Evolutionary conservation across 208 protist species (phyloP).

Genomic region (Novymonas esmeraldas): DNA sequence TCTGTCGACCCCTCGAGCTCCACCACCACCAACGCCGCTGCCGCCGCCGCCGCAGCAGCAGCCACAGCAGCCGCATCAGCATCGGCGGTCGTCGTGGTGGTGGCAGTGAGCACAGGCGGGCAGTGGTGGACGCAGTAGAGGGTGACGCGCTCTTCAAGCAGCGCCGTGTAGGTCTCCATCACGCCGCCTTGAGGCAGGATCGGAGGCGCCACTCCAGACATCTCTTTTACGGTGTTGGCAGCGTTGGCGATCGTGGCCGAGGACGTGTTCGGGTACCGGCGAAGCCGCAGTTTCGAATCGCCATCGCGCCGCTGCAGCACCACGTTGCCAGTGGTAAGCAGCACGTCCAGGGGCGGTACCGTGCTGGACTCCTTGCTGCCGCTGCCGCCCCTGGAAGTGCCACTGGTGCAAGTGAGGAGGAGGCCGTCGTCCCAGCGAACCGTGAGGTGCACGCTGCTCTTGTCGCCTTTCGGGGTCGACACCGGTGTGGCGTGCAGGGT

Average conservation of each 20-base stretch:
- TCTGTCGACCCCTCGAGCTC: slow-evolving; percentile 48
- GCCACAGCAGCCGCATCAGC: too few species aligned
- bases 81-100: background rate
- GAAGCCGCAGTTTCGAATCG: slow-evolving; percentile 12
- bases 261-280: slow-evolving; percentile 30
- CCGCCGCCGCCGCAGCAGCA: too few species aligned
- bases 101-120: background rate
- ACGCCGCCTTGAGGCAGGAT: slow-evolving; percentile 19
- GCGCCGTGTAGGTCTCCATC: slow-evolving; percentile 10
- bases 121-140: slow-evolving; percentile 48
- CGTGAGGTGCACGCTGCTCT: slow-evolving; percentile 38
- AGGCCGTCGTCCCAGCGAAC: slow-evolving; percentile 79
- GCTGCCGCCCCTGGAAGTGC: background rate
- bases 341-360: slow-evolving; percentile 17
- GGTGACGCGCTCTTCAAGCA: slow-evolving; percentile 28
- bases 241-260: slow-evolving; percentile 13
- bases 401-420: slow-evolving; percentile 53
- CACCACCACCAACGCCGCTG: too few species aligned
- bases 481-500: slow-evolving; percentile 55
- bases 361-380: slow-evolving; percentile 9
- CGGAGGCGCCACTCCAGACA: background rate
- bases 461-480: background rate
- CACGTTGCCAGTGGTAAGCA: slow-evolving; percentile 21
- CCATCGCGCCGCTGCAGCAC: slow-evolving; percentile 21
- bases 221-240: slow-evolving; percentile 12